Evolutionary conservation across 345 rosid genomes (phyloP), one percentile per base, ranked within the genome.

Genomic region (Camelina laxa): DNA sequence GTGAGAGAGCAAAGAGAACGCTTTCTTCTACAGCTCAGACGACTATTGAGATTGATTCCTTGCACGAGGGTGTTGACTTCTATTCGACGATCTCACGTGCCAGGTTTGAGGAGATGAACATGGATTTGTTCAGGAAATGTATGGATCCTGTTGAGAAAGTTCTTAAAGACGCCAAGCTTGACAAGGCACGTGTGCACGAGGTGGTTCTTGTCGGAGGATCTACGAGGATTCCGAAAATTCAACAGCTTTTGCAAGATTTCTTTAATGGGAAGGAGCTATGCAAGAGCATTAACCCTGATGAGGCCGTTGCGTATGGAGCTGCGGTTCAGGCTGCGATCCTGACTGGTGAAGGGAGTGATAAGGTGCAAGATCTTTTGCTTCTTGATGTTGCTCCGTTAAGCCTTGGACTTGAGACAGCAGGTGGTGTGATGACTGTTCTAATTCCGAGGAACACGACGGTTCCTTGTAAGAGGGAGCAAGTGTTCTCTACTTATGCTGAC

Each of bases 1-100:
- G 91, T 62, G 91, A 90, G 80, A 84, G 91, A 35, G 96, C 93
- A 0, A 88, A 90, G 84, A 82, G 93, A 35, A 83, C 91, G 4
- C 83, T 90, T 9, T 88, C 93, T 2, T 88, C 89, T 0, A 86
- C 82, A 0, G 77, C 81, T 4, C 84, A 83, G 66, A 83, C 86
- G 1, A 83, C 83, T 5, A 72, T 84, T 5, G 87, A 81, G 75
- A 81, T 84, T 4, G 87, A 84, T 62, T 84, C 85, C 2, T 35
- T 84, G n/a, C 81, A 79, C 22, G 87, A 81, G 12, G 87, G 87
- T 54, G 41, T 81, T 10, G 85, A 81, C 56, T 84, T 81, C 72
- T 84, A 81, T 15, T 60, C 85, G 2, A 73, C 85, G 1, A 79
- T 84, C 7, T 78, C 87, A 0, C 55, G 85, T 21, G 87, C 87